Conservation (phyloP, 306 rosid species). For the Abrus precatorius region DNA sequence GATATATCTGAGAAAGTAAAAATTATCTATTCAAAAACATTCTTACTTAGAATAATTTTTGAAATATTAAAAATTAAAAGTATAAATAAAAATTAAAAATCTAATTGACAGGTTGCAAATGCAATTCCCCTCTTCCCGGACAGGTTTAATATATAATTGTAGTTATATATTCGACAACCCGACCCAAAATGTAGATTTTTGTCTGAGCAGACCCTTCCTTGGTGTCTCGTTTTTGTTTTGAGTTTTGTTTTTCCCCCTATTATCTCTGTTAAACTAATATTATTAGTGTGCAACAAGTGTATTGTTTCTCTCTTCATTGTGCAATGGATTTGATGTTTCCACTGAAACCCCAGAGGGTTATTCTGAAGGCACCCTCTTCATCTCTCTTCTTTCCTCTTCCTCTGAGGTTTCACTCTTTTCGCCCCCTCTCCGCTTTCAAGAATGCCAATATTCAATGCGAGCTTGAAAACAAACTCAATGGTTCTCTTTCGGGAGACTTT, state of each 20-base stretch:
- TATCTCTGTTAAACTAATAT: not conserved
- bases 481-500: constrained; percentile 75
- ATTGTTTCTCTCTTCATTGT: not conserved
- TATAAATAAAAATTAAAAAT: too few species aligned
- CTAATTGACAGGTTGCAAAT: too few species aligned
- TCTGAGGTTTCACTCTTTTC: constrained; percentile 42
- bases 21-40: too few species aligned
- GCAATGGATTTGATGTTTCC: constrained; percentile 58
- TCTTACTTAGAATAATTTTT: too few species aligned
- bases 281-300: not conserved
- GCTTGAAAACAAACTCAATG: constrained; percentile 76
- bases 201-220: not conserved
- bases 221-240: not conserved
- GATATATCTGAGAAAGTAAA: too few species aligned
- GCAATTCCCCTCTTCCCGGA: too few species aligned
- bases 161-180: too few species aligned
- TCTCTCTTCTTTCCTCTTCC: constrained; percentile 45
- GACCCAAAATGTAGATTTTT: not conserved
- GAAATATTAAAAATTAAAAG: too few species aligned
- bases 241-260: too few species aligned
- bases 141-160: too few species aligned
- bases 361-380: constrained; percentile 48
- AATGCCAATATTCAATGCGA: constrained; percentile 67
- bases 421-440: constrained; percentile 54
- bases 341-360: constrained; percentile 44